These are phyloP conservation scores for Hypoxylon crocopeplum DNA, from an alignment of 495 filamentous ascomycete genomes.

Conservation along the genomic window DNA sequence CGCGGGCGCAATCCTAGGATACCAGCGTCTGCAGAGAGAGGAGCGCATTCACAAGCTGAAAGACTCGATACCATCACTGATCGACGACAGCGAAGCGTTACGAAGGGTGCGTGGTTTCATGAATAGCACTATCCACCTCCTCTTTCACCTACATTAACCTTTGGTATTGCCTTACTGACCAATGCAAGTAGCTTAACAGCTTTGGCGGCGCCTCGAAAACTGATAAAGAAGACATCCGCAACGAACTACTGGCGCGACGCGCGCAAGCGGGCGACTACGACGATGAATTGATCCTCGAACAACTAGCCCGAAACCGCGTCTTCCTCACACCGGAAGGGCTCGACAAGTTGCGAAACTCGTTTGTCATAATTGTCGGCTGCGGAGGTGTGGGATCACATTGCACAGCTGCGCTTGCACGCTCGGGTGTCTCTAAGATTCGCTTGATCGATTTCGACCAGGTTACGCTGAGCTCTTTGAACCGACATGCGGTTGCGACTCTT, in stretches of 20 bases:
- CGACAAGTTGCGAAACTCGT: conserved; percentile 75
- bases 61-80: conserved; percentile 69
- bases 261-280: conserved; percentile 91
- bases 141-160: neutral
- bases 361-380: conserved; percentile 89
- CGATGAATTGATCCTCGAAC: conserved; percentile 93
- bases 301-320: conserved; percentile 91
- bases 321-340: conserved; percentile 88
- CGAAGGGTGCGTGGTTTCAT: conserved; percentile 38
- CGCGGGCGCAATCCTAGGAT: conserved; percentile 73
- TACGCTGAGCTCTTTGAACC: conserved; percentile 87
- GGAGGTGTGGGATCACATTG: conserved; percentile 96
- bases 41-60: conserved; percentile 73
- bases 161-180: conserved; percentile 33
- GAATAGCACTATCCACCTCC: neutral
- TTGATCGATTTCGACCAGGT: conserved; percentile 99
- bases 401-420: conserved; percentile 82
- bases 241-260: conserved; percentile 75
- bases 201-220: conserved; percentile 70
- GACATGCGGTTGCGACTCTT: conserved; percentile 92
- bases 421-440: conserved; percentile 83
- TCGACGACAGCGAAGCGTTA: conserved; percentile 39
- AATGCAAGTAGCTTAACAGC: conserved; percentile 71
- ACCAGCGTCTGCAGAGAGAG: conserved; percentile 68
- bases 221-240: conserved; percentile 78